phyloP scores from a whole-genome alignment of 495 filamentous ascomycete species.

The Endocarpon pusillum region DNA sequence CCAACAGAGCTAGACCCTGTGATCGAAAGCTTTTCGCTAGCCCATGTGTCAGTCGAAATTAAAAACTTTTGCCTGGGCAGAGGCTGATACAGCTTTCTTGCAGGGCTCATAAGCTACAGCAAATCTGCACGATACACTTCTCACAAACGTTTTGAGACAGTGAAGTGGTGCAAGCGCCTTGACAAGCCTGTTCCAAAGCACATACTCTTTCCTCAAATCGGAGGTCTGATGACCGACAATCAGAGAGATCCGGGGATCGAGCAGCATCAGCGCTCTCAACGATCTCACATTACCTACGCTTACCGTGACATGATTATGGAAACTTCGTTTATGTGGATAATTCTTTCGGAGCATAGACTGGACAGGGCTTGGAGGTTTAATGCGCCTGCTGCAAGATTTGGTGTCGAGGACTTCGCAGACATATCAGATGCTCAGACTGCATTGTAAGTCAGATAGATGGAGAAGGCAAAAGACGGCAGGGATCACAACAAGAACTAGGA shows the following conservation, averaged over 20 bases:
- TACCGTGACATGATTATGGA: slow-evolving; percentile 25
- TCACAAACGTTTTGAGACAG: slow-evolving; percentile 30
- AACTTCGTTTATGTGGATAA: slow-evolving; percentile 34
- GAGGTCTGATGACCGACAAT: slow-evolving; percentile 38
- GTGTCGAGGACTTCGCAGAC: slow-evolving; percentile 26
- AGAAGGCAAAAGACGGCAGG: no score
- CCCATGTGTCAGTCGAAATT: slow-evolving; percentile 34
- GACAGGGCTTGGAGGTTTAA: slow-evolving; percentile 27
- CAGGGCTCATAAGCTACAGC: slow-evolving; percentile 42
- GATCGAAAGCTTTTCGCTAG: slow-evolving; percentile 28
- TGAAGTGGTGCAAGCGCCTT: slow-evolving; percentile 28
- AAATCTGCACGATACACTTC: slow-evolving; percentile 39
- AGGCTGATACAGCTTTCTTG: neutral
- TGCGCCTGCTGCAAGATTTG: slow-evolving; percentile 30
- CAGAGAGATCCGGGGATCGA: slow-evolving; percentile 29
- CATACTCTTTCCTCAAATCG: slow-evolving; percentile 37
- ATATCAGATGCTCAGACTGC: slow-evolving; percentile 21
- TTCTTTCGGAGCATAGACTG: slow-evolving; percentile 22
- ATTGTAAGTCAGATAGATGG: no score
- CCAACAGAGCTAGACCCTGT: slow-evolving; percentile 33
- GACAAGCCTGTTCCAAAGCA: slow-evolving; percentile 30
- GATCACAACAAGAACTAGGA: no score
- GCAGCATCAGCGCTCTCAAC: slow-evolving; percentile 38
- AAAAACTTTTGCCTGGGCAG: neutral
- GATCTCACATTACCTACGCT: slow-evolving; percentile 39